Evolutionary conservation across 192 early-diverging fungal genomes (phyloP), one percentile per base, ranked within the genome.

Genomic region (Entomortierella lignicola): DNA sequence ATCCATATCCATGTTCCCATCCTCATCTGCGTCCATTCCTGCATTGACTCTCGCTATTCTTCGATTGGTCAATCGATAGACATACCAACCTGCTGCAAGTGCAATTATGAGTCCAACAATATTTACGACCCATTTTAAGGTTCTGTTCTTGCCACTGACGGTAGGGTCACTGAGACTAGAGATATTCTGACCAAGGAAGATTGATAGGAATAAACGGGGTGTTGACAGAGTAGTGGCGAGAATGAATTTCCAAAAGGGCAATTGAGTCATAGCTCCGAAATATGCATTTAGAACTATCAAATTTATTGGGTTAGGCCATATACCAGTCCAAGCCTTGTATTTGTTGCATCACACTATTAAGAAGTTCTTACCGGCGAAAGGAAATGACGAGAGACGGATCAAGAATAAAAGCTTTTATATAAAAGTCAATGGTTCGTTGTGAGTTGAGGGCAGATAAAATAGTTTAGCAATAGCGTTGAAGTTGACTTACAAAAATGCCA

Each of bases 371-470:
- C 73, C 51, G 13, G 73, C 73, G 50, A 69, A 69, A 17, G 73
- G 73, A 18, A 77, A 69, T 29, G 73, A 77, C 2, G 73, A 77
- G 18, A 77, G 54, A 4, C 73, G 73, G 29, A 77, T 77, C 52
- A 77, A 50, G 47, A 77, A 69, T 20, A 77, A 18, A 25, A 77
- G 60, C 73, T 77, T 69, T 0, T 20, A 56, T 15, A 43, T 30
- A 48, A 4, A 48, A 21, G 27, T 51, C 2, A 51, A 29, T 47
- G 12, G n/a, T n/a, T 20, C 43, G 4, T 47, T 3, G 32, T 17
- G 11, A 20, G 37, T n/a, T 20, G 15, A 15, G n/a, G 4, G 34
- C 20, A 15, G 12, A 47, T 5, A 12, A 47, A 15, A 47, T 4
- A 47, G 2, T 12, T 11, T 47, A 12, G 44, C n/a, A 27, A 42